Evolutionary conservation across 108 stramenopile species (phyloP), one percentile per base, ranked within the genome.

Genomic region (Parietichytrium sp.): DNA sequence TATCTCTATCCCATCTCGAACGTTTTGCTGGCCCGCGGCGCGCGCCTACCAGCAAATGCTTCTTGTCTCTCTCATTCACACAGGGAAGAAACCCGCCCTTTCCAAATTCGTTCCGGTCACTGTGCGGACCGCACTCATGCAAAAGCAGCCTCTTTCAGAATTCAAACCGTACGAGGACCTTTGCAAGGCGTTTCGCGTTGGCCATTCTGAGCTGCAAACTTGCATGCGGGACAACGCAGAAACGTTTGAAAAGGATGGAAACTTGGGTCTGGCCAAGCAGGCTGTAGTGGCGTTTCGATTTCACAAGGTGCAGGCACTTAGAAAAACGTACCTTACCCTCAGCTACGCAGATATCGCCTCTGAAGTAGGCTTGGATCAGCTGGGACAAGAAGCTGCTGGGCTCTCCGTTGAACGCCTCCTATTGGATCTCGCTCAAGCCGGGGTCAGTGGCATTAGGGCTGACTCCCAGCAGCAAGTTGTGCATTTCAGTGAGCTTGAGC

Each of bases 201-300:
- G 61, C 38, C n/a, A n/a, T n/a, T n/a, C n/a, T n/a, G 29, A 72
- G 42, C 61, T 33, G 15, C 15, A 27, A 6, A n/a, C n/a, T n/a
- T 15, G 13, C 13, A 13, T 72, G 33, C 61, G 20, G 15, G 42
- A 45, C 20, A 27, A 12, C 8, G 15, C 45, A 18, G 38, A n/a
- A 6, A 23, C 33, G 16, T 25, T 1, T 23, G 3, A 1, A 2
- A 27, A 2, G 1, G 61, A 72, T 25, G 45, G 45, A 10, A 72
- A 72, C 42, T n/a, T 72, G 16, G 61, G 61, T 10, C 61, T 72
- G 8, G 61, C 61, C 33, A 72, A 72, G 61, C 29, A 72, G 33
- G 38, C 45, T 25, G 61, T 45, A n/a, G 38, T 33, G 10, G 61
- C 61, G 6, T 42, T 72, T 25, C 25, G 36, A 25, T 42, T 33